A percentile compares a stretch with the other conserved stretches of the same genome.
Evolutionary conservation across 345 rosid genomes (phyloP).

Genomic region (Euphorbia lathyris): DNA sequence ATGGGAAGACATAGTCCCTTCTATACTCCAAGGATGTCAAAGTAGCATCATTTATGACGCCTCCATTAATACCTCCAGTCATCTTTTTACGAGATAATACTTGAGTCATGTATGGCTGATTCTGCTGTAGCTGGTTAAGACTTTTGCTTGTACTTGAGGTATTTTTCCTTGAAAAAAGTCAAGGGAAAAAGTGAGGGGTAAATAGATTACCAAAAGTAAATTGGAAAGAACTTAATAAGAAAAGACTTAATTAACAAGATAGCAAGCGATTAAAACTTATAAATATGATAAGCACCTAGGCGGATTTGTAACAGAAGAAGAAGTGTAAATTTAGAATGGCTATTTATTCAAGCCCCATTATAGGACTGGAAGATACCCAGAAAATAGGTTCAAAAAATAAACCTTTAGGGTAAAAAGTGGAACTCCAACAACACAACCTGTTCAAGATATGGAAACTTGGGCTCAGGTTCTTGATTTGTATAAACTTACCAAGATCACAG

Average conservation of each 20-base stretch:
- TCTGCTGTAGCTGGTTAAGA: slow-evolving; percentile 54
- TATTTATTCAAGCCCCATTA: too few relatives aligned
- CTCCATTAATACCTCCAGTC: slow-evolving; percentile 88
- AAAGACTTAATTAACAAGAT: background rate
- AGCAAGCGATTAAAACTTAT: background rate
- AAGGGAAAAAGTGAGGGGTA: background rate
- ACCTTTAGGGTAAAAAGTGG: too few relatives aligned
- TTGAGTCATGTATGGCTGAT: slow-evolving; percentile 53
- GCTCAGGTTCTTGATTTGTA: too few relatives aligned
- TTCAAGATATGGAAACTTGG: too few relatives aligned
- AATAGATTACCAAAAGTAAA: slow-evolving; percentile 17
- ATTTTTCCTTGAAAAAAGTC: slow-evolving; percentile 45
- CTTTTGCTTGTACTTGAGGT: slow-evolving; percentile 40
- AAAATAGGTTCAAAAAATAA: background rate
- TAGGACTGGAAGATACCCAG: background rate
- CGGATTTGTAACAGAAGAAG: background rate
- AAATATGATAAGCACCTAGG: background rate
- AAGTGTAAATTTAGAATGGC: background rate
- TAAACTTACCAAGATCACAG: too few relatives aligned
- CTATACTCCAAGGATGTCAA: slow-evolving; percentile 67
- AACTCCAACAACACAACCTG: too few relatives aligned
- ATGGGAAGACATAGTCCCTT: slow-evolving; percentile 70
- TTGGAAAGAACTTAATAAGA: background rate
- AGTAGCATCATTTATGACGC: slow-evolving; percentile 68
- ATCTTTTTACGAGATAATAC: slow-evolving; percentile 75